Base-by-base conservation (phyloP, 176 grass and related monocot genomes). In the Rhynchospora breviuscula region DNA sequence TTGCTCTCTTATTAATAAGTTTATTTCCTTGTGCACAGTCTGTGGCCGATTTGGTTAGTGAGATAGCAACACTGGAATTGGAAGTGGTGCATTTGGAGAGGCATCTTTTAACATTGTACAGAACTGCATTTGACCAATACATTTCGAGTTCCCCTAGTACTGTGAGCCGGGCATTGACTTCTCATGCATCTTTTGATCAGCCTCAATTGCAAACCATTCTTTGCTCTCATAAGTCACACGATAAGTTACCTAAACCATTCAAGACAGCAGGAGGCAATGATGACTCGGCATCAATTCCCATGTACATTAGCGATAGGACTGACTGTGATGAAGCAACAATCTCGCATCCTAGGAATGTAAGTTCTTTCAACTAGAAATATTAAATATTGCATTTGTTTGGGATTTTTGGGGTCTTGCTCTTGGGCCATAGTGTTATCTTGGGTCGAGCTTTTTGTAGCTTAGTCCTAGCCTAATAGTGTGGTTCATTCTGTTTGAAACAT, bases 21-120 rank as follows among this genome's bases (percentile, higher is more conserved):
- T 47, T 18, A 23, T 64, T 81, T 47, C 13, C 14, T 79, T 81
- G 25, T 59, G 72, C 74, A 40, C 88, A 94, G 92, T 86, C 85
- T 15, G 83, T 86, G 74, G 80, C 81, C 43, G 92, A 94, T 45
- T 88, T 98, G 71, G 82, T 90, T 11, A 86, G 85, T 76, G 92
- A 98, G 88, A 95, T 98, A 85, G 89, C 95, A 23, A 83, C 81
- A 63, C 86, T 98, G 77, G 95, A 98, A 75, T 80, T 95, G 57
- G 87, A 98, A 85, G 92, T 98, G 56, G 84, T 87, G 67, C 79
- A 91, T 77, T 85, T 90, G 75, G 95, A 98, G 54, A 86, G 89
- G 70, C 90, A 98, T 91, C 88, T 98, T 66, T 65, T 98, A 57
- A 90, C 91, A 51, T 85, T 98, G 29, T 98, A 98, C 72, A 87